phyloP scores from a whole-genome alignment of 371 early-diverging fungal species.

The Actinomortierella ambigua region DNA sequence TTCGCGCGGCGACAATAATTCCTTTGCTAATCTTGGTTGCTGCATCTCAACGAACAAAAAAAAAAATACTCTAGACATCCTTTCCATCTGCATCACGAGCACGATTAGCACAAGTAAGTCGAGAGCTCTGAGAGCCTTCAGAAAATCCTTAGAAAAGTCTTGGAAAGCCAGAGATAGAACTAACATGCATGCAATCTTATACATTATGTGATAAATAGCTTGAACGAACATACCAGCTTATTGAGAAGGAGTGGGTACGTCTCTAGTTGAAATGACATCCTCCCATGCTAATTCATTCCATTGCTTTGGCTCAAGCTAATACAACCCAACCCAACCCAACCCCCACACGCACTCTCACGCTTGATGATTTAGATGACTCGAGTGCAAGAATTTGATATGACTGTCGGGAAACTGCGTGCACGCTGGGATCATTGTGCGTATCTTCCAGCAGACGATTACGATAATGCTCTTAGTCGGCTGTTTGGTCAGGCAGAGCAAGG shows the following conservation, averaged over 20 bases:
- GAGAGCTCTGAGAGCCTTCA: neutral
- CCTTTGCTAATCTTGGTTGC: neutral
- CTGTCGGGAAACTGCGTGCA: conserved; percentile 30
- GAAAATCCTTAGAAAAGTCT: too few relatives aligned
- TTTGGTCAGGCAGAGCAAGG: conserved; percentile 26
- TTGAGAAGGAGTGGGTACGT: conserved; percentile 43
- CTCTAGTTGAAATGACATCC: neutral
- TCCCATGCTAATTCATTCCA: neutral
- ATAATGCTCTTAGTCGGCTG: conserved; percentile 25
- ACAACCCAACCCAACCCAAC: neutral
- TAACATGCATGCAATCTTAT: neutral
- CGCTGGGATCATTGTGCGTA: conserved; percentile 43
- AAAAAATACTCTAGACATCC: neutral
- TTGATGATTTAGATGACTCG: conserved; percentile 31
- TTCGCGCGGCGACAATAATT: neutral
- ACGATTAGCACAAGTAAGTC: conserved; percentile 27
- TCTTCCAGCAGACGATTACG: conserved; percentile 29
- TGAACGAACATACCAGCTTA: conserved; percentile 19
- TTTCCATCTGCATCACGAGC: conserved; percentile 7
- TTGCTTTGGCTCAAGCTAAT: neutral
- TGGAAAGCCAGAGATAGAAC: too few relatives aligned
- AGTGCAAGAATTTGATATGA: conserved; percentile 24
- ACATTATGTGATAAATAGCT: conserved; percentile 9
- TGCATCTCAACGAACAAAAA: neutral
- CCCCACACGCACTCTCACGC: too few relatives aligned